Conservation (phyloP, 257 asterid genomes). For the Gentiana macrophylla region DNA sequence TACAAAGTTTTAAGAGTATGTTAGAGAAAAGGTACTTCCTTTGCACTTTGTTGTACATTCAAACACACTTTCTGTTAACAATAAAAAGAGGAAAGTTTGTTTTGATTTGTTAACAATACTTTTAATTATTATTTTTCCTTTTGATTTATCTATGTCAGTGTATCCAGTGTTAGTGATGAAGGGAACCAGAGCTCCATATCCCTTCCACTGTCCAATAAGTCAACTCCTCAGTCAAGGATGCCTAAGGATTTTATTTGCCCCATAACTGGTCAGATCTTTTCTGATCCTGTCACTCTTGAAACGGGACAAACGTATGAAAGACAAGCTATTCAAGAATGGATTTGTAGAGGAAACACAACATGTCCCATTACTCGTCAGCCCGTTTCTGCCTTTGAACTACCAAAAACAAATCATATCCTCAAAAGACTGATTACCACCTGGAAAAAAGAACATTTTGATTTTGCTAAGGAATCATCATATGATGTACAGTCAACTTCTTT, state of each 20-base stretch:
- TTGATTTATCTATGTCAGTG: conserved; percentile 22
- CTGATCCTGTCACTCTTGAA: conserved; percentile 80
- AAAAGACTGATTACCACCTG: conserved; percentile 69
- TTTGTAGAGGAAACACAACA: conserved; percentile 67
- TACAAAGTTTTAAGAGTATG: conserved; percentile 23
- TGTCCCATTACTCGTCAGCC: conserved; percentile 83
- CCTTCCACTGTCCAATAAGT: conserved; percentile 46
- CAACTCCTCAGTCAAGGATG: conserved; percentile 64
- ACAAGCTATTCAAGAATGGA: conserved; percentile 87
- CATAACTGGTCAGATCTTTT: conserved; percentile 67
- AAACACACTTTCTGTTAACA: not conserved
- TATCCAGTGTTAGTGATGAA: conserved; percentile 37
- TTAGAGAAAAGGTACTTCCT: conserved; percentile 44
- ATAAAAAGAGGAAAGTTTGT: too few species aligned
- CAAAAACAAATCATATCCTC: conserved; percentile 72
- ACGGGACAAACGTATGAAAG: conserved; percentile 87
- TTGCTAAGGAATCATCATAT: conserved; percentile 55
- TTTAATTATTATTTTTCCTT: conserved; percentile 1
- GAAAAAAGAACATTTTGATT: conserved; percentile 73
- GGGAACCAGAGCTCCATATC: conserved; percentile 39
- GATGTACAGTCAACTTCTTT: conserved; percentile 18
- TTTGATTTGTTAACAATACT: too few species aligned
- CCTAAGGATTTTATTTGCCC: conserved; percentile 88
- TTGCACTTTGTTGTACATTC: not conserved
- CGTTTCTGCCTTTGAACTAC: conserved; percentile 53